Base-by-base conservation (phyloP, 2,329 filamentous ascomycete genomes). In the Aspergillus tanneri region DNA sequence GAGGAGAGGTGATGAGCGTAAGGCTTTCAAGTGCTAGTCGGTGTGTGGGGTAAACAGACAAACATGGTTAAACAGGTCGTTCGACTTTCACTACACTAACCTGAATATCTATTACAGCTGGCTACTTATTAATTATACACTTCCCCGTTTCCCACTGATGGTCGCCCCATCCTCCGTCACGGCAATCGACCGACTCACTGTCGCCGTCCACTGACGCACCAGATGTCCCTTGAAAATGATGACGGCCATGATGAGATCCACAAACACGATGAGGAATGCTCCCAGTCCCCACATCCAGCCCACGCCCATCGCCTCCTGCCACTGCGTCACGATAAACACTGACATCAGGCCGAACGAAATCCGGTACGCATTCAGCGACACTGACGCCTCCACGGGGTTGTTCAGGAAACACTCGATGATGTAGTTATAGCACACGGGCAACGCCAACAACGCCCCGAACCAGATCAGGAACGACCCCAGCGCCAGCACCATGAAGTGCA, bases 401-500 rank as follows among this genome's bases (percentile, higher is more conserved):
- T 61, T 53, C 1, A 62, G 62, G 57, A 75, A 76, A 42, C 62
- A 61, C 18, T 63, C 60, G 1, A 61, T 57, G 16, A 61, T 54
- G 24, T 63, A 62, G 28, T 63, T 62, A 61, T 59, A 2, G 55
- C 56, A 19, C 1, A 63, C 56, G 0, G 60, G 59, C 11, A 63
- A 56, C 30, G 52, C 56, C 8, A 53, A 51, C 18, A 71, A 45
- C 0, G 66, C 65, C 0, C 62, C 66, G 34, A 76, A 64, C 3
- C 65, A 71, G 7, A 74, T 61, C 9, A 76, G 49, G 35, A 74
- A 70, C n/a, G 66, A 63, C 0, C 59, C 71, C 14, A 75, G 49
- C 0, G 70, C 71, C 5, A 75, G 61, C 0, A 74, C 63, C 54
- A 66, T 64, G 55, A 67, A 75, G 45, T 71, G 67, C 4, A 70